Evolutionary conservation across 2,329 filamentous ascomycete species (phyloP).

Genomic region (Ophiobolus disseminans): DNA sequence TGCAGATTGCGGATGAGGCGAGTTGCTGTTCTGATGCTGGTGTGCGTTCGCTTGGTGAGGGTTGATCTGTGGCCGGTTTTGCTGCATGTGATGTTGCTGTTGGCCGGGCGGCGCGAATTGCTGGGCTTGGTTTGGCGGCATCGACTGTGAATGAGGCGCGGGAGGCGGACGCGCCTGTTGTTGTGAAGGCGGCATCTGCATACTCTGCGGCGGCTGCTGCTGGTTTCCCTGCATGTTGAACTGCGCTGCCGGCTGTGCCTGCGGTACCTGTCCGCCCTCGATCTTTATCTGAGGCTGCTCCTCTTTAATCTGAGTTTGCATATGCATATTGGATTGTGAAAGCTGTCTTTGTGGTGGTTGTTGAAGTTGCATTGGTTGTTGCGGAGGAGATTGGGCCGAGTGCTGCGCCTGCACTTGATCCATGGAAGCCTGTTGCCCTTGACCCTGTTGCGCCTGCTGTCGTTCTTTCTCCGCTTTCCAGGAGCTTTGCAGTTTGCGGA

Average conservation of each 20-base stretch:
- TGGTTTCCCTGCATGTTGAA: conserved; percentile 36
- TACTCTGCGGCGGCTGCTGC: conserved; percentile 23
- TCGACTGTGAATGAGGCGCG: conserved; percentile 36
- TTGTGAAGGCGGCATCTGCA: conserved; percentile 24
- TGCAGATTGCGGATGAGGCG: conserved; percentile 48
- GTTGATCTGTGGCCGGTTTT: conserved; percentile 46
- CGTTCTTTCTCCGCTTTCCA: conserved; percentile 43
- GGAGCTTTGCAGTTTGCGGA: conserved; percentile 42
- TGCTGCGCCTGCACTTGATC: conserved; percentile 13
- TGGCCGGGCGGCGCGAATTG: conserved; percentile 37
- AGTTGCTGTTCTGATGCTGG: conserved; percentile 46
- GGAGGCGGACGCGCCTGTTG: conserved; percentile 38
- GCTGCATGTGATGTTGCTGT: conserved; percentile 35
- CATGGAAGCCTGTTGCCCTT: conserved; percentile 25
- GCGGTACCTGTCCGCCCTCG: conserved; percentile 38
- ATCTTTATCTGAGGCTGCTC: conserved; percentile 47
- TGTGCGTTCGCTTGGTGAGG: conserved; percentile 45
- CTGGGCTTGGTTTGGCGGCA: conserved; percentile 37
- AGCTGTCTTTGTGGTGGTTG: conserved; percentile 40
- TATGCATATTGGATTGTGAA: conserved; percentile 32
- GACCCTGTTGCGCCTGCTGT: conserved; percentile 43
- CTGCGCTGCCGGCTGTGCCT: conserved; percentile 32
- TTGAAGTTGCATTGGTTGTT: conserved; percentile 27
- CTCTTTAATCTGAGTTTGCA: conserved; percentile 37
- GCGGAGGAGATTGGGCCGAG: conserved; percentile 32